phyloP scores from a whole-genome alignment of 495 filamentous ascomycete genomes.

The Cryomyces minteri region DNA sequence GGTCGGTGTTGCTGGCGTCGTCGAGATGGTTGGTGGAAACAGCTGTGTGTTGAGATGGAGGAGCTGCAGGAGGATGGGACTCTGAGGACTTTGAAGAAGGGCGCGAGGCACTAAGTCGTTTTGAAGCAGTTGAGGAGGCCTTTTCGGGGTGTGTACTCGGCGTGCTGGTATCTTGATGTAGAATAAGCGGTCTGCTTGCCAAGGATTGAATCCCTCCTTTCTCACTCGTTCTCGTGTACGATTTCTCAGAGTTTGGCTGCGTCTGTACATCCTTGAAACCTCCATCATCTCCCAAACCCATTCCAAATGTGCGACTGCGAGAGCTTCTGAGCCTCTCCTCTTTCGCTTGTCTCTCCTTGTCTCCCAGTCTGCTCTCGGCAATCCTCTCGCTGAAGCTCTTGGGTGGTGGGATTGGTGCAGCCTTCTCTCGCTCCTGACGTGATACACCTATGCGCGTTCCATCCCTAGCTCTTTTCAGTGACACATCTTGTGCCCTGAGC shows the following conservation, averaged over 20 bases:
- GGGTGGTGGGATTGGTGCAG: conserved; percentile 7
- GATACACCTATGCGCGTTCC: neutral
- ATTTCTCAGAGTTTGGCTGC: neutral
- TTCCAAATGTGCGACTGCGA: conserved; percentile 54
- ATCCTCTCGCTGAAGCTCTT: conserved; percentile 79
- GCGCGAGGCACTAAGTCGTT: neutral
- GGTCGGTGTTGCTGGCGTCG: too few relatives aligned
- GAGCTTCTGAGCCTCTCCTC: conserved; percentile 31
- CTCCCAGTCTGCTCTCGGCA: conserved; percentile 33
- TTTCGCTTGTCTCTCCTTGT: conserved; percentile 34
- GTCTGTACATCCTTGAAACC: neutral
- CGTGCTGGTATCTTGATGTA: too few relatives aligned
- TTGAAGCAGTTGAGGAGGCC: neutral
- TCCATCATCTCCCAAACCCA: conserved; percentile 11
- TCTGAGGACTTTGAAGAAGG: neutral
- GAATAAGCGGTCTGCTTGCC: neutral
- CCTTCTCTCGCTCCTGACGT: conserved; percentile 3
- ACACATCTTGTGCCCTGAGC: conserved; percentile 62
- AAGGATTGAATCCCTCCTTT: neutral
- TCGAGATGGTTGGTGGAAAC: conserved; percentile 1
- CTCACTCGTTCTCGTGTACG: neutral
- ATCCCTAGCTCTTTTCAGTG: conserved; percentile 51
- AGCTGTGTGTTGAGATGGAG: neutral
- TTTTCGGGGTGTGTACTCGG: neutral
- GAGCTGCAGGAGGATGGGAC: neutral